phyloP scores from a whole-genome alignment of 805 yeast species.

The Nematodospora valgi region DNA sequence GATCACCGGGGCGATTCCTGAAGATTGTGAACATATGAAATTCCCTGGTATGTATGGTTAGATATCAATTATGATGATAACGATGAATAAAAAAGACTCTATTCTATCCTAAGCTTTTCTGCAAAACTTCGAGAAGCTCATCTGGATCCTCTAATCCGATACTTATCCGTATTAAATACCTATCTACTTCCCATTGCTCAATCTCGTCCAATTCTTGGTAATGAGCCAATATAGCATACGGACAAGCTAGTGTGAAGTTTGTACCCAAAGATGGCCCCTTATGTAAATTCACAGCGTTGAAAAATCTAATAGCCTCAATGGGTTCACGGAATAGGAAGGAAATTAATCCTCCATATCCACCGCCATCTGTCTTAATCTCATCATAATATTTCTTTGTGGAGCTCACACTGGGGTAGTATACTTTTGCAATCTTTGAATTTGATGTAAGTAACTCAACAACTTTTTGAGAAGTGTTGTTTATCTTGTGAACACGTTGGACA shows the following conservation, averaged over 20 bases:
- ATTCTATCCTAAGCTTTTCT: conserved; percentile 46
- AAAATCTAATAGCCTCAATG: conserved; percentile 66
- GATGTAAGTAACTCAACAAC: conserved; percentile 52
- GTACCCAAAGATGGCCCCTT: conserved; percentile 94
- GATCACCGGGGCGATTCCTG: conserved; percentile 47
- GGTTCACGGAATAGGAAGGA: conserved; percentile 68
- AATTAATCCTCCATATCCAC: conserved; percentile 88
- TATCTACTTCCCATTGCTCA: conserved; percentile 78
- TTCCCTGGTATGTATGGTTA: conserved; percentile 16
- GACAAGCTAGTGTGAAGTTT: conserved; percentile 84
- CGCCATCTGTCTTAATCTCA: conserved; percentile 56
- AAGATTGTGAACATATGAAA: conserved; percentile 38
- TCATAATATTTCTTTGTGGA: conserved; percentile 67
- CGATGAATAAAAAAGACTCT: not conserved
- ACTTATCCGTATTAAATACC: conserved; percentile 73
- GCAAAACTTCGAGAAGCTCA: conserved; percentile 49
- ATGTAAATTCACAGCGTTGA: conserved; percentile 62
- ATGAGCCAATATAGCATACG: conserved; percentile 85
- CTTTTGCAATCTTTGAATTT: conserved; percentile 52
- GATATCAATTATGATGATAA: not conserved
- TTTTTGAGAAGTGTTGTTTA: conserved; percentile 54
- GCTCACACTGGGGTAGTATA: conserved; percentile 68
- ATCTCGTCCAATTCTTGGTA: conserved; percentile 77
- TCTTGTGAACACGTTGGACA: conserved; percentile 53
- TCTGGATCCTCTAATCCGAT: conserved; percentile 77